These are phyloP conservation scores for Pseudopyricularia javanii DNA, from an alignment of 2,329 filamentous ascomycete species.

Conservation along the genomic window DNA sequence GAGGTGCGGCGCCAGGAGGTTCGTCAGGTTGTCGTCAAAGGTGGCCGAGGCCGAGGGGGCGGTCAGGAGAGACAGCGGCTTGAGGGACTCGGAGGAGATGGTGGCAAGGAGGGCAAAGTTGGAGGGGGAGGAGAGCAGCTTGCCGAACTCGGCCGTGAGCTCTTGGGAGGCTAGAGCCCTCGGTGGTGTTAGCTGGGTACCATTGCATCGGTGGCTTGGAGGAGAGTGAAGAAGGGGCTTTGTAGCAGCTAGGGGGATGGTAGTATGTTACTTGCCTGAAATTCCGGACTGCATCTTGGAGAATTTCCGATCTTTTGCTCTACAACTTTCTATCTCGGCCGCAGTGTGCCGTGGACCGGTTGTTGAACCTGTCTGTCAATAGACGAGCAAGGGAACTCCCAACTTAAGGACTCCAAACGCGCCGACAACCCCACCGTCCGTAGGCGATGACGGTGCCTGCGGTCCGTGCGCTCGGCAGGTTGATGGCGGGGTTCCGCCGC, in stretches of 20 bases:
- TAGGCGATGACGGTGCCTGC: too few species aligned
- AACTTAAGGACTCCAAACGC: too few species aligned
- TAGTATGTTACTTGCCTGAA: slow-evolving; percentile 37
- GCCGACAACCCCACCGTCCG: too few species aligned
- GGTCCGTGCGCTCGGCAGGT: too few species aligned
- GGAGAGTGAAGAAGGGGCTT: background rate
- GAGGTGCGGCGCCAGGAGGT: slow-evolving; percentile 49
- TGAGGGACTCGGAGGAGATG: slow-evolving; percentile 57
- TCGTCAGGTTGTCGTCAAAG: slow-evolving; percentile 51
- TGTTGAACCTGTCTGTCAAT: too few species aligned
- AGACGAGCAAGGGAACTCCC: too few species aligned
- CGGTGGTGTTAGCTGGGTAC: background rate
- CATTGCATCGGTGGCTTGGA: background rate
- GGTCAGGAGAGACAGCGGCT: slow-evolving; percentile 41
- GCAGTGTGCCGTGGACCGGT: too few species aligned
- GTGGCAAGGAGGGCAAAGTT: slow-evolving; percentile 61
- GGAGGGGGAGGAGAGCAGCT: slow-evolving; percentile 46
- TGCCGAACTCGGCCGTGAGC: slow-evolving; percentile 62
- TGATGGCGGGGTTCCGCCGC: too few species aligned
- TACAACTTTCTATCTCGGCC: too few species aligned
- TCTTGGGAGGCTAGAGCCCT: slow-evolving; percentile 54
- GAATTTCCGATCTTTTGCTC: background rate
- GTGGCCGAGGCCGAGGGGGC: slow-evolving; percentile 38
- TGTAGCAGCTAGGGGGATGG: background rate
- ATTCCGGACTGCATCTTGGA: slow-evolving; percentile 66